Conservation (phyloP, 2,329 filamentous ascomycete genomes). For the Didymella sp. region DNA sequence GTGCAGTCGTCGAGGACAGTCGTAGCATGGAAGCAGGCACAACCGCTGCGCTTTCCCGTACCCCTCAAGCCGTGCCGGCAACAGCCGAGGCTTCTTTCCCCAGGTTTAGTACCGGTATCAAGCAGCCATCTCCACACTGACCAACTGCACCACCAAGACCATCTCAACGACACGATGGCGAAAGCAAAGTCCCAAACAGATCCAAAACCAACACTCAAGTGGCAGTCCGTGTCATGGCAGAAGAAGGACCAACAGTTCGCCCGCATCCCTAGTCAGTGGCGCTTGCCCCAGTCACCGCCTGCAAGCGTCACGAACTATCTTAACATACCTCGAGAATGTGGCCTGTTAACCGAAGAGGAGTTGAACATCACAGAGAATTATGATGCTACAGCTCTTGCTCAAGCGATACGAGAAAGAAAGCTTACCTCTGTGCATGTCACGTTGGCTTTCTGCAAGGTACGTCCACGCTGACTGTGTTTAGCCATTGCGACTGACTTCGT, state of each 20-base stretch:
- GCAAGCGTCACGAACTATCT: slow-evolving; percentile 45
- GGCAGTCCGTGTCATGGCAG: slow-evolving; percentile 51
- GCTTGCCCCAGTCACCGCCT: slow-evolving; percentile 38
- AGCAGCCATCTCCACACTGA: slow-evolving; percentile 3
- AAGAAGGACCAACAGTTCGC: slow-evolving; percentile 53
- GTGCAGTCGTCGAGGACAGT: neutral
- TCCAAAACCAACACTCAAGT: slow-evolving; percentile 34
- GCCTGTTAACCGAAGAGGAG: slow-evolving; percentile 59
- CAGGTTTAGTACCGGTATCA: slow-evolving; percentile 3
- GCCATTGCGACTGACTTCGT: neutral
- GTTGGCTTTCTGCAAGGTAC: slow-evolving; percentile 55
- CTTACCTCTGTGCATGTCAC: slow-evolving; percentile 50
- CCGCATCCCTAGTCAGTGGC: slow-evolving; percentile 56
- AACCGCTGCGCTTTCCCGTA: slow-evolving; percentile 3
- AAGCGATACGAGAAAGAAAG: slow-evolving; percentile 44
- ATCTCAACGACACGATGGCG: slow-evolving; percentile 21
- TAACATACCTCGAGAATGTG: slow-evolving; percentile 60
- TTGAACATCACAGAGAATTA: slow-evolving; percentile 63
- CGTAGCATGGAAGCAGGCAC: neutral
- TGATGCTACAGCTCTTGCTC: slow-evolving; percentile 53
- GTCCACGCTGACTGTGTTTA: neutral
- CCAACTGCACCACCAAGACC: neutral
- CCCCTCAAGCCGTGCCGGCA: slow-evolving; percentile 26
- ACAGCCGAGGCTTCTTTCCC: slow-evolving; percentile 12
- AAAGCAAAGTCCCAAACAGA: slow-evolving; percentile 15